Percentiles rank a stretch among this genome's conserved stretches.
Conservation (phyloP, 1,284 basidiomycete species). For the Pseudozyma tsukubaensis region DNA sequence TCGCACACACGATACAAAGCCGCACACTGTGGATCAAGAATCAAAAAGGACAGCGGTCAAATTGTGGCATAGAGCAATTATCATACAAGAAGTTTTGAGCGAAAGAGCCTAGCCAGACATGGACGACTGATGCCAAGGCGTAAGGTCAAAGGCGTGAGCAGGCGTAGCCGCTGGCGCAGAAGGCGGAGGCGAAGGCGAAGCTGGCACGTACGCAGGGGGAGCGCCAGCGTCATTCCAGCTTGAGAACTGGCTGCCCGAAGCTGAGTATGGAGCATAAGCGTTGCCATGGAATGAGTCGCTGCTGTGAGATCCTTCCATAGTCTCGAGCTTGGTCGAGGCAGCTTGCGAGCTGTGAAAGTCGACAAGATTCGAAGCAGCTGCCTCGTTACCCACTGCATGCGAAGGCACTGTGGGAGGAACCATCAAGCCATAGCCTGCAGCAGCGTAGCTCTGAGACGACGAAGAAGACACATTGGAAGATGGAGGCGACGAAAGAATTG, state of each 20-base stretch:
- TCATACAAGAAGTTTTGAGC: background rate
- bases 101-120: background rate
- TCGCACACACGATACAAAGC: too few relatives aligned
- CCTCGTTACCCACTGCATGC: conserved; percentile 1
- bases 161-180: background rate
- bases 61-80: background rate
- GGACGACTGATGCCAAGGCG: background rate
- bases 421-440: conserved; percentile 21
- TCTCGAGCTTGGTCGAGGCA: background rate
- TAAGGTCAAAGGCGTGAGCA: background rate
- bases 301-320: background rate
- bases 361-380: background rate
- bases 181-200: conserved; percentile 4
- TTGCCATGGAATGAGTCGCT: background rate
- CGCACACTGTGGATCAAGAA: too few relatives aligned
- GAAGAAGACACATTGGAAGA: conserved; percentile 36
- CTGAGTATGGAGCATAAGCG: background rate
- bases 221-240: background rate
- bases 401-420: conserved; percentile 40
- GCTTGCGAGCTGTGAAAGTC: background rate
- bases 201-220: background rate
- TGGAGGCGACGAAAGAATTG: conserved; percentile 33
- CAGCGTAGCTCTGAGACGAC: conserved; percentile 21
- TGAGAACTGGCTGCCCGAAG: background rate
- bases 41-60: too few relatives aligned